Evolutionary conservation across 108 stramenopile genomes (phyloP).

Genomic region (Cyclotella baltica): DNA sequence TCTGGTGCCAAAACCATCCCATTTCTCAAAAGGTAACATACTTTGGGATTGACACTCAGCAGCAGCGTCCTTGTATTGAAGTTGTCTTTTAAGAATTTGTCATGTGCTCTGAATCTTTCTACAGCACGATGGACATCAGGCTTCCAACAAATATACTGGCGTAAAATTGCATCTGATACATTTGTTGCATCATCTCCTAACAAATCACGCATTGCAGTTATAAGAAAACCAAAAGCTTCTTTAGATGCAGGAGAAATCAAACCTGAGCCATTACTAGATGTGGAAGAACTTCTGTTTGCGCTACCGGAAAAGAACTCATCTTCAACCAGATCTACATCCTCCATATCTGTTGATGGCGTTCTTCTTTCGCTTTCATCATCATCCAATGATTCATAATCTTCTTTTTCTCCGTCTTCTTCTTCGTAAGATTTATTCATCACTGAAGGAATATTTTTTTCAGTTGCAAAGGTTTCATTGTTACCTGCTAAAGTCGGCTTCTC

Average conservation of each 20-base stretch:
- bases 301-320: background rate
- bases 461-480: too few relatives aligned
- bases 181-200: conserved; percentile 32
- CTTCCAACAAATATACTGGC: conserved; percentile 36
- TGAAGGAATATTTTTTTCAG: too few relatives aligned
- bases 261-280: conserved; percentile 11
- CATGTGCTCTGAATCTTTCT: conserved; percentile 22
- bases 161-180: conserved; percentile 24
- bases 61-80: conserved; percentile 23
- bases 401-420: background rate
- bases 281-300: background rate
- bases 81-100: conserved; percentile 23
- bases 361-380: background rate
- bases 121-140: conserved; percentile 30
- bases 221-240: conserved; percentile 34
- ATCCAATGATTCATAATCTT: too few relatives aligned
- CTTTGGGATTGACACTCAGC: conserved; percentile 26
- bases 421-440: too few relatives aligned
- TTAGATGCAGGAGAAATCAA: conserved; percentile 1
- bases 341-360: conserved; percentile 21
- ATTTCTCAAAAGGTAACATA: conserved; percentile 16
- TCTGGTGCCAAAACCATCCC: conserved; percentile 31
- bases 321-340: conserved; percentile 26
- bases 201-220: conserved; percentile 8
- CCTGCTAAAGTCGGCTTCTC: too few relatives aligned